These are phyloP conservation scores for Peronospora farinosa DNA, from an alignment of 352 stramenopile genomes.

Conservation along the genomic window DNA sequence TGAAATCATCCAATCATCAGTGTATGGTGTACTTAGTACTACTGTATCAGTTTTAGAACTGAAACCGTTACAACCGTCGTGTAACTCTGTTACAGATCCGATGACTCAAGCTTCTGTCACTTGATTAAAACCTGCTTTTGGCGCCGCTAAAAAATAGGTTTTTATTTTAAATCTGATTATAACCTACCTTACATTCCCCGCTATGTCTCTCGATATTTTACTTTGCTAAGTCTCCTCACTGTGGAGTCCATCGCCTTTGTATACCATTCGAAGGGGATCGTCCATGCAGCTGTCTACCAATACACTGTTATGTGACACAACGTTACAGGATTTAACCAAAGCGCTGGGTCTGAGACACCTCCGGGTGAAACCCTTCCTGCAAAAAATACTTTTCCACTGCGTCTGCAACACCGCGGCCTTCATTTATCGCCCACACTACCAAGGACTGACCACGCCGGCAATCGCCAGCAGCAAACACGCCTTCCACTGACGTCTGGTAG, in stretches of 20 bases:
- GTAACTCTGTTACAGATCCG: no score
- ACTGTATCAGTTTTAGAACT: no score
- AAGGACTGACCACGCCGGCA: constrained; percentile 95
- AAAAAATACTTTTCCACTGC: constrained; percentile 81
- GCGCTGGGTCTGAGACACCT: constrained; percentile 77
- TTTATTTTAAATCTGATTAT: no score
- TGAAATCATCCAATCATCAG: no score
- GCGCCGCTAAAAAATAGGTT: no score
- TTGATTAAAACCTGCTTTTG: no score
- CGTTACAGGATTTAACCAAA: constrained; percentile 39
- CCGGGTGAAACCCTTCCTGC: constrained; percentile 65
- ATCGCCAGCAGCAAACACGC: constrained; percentile 96
- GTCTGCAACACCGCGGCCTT: constrained; percentile 91
- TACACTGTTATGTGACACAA: constrained; percentile 16
- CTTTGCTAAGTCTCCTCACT: constrained; percentile 4
- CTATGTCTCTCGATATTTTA: no score
- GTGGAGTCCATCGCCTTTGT: constrained; percentile 1
- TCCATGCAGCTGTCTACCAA: constrained; percentile 24
- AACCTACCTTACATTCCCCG: constrained; percentile 1
- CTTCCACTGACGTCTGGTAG: constrained; percentile 91
- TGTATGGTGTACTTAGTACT: no score
- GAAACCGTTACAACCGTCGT: no score
- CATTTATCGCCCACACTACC: constrained; percentile 98
- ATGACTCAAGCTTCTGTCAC: no score
- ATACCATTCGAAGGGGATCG: no score